Evolutionary conservation across 345 rosid genomes (phyloP).

Genomic region (Kandelia obovata): DNA sequence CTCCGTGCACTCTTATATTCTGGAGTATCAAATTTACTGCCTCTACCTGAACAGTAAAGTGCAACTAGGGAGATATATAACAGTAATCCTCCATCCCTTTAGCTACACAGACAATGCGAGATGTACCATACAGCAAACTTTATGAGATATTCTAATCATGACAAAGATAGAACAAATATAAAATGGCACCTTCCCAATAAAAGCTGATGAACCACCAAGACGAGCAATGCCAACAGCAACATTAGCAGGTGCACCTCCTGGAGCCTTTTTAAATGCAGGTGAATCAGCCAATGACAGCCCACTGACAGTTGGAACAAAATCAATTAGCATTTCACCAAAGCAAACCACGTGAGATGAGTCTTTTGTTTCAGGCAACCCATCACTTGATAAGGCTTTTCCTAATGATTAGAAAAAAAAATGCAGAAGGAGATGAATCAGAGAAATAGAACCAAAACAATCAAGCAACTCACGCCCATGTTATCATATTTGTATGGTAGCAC

Average conservation of each 20-base stretch:
- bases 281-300: constrained; percentile 87
- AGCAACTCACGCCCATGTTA: too few species aligned
- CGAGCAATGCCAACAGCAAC: constrained; percentile 93
- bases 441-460: neutral
- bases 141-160: neutral
- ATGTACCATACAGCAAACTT: neutral
- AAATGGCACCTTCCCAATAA: constrained; percentile 72
- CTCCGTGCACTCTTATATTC: neutral
- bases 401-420: neutral
- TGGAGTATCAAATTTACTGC: neutral
- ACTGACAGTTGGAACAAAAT: constrained; percentile 79
- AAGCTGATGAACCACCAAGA: constrained; percentile 90
- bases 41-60: neutral
- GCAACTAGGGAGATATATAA: neutral
- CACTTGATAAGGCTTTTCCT: constrained; percentile 57
- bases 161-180: neutral
- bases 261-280: constrained; percentile 87
- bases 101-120: neutral
- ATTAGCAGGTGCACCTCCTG: constrained; percentile 98
- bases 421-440: constrained; percentile 3
- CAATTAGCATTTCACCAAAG: constrained; percentile 94
- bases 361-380: constrained; percentile 40
- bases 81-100: neutral
- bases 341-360: constrained; percentile 72
- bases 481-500: too few species aligned